These are phyloP conservation scores for Yarrowia divulgata DNA, from an alignment of 805 yeast species.

Conservation along the genomic window DNA sequence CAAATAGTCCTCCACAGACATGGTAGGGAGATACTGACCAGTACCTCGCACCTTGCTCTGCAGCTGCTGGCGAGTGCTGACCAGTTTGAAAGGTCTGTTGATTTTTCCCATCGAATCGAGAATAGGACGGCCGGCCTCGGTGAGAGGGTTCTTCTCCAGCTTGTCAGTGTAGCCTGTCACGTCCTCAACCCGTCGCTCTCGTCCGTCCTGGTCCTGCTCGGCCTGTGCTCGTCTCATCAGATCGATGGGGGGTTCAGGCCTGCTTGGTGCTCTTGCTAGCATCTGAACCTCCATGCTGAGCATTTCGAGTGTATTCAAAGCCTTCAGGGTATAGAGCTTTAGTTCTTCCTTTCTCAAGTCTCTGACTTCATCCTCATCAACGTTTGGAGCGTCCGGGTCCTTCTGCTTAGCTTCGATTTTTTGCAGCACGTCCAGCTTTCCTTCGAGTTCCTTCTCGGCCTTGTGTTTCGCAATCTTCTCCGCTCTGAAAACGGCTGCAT, in stretches of 20 bases:
- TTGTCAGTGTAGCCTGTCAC: conserved; percentile 66
- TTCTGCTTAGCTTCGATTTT: conserved; percentile 16
- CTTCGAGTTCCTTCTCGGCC: conserved; percentile 61
- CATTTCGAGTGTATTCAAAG: conserved; percentile 65
- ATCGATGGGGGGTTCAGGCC: conserved; percentile 43
- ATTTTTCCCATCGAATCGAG: conserved; percentile 79
- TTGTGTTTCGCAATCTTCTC: conserved; percentile 75
- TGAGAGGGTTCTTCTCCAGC: conserved; percentile 55
- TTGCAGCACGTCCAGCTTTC: conserved; percentile 52
- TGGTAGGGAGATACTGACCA: conserved; percentile 91
- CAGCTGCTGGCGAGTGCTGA: conserved; percentile 60
- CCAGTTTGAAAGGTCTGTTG: conserved; percentile 81
- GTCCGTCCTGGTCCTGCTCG: conserved; percentile 10
- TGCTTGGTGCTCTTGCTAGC: conserved; percentile 53
- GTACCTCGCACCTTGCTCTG: conserved; percentile 79
- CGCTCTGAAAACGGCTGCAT: conserved; percentile 61
- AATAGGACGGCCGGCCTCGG: conserved; percentile 54
- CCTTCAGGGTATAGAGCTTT: conserved; percentile 57
- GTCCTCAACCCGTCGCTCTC: conserved; percentile 31
- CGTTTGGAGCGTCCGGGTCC: conserved; percentile 15
- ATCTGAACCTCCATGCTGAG: conserved; percentile 71
- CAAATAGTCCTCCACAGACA: conserved; percentile 90
- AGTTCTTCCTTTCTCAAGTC: conserved; percentile 64
- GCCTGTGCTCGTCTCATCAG: conserved; percentile 32
- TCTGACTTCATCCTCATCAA: conserved; percentile 72